Evolutionary conservation across 2,329 filamentous ascomycete species (phyloP).

Genomic region (Ophiosphaerella herpotricha): DNA sequence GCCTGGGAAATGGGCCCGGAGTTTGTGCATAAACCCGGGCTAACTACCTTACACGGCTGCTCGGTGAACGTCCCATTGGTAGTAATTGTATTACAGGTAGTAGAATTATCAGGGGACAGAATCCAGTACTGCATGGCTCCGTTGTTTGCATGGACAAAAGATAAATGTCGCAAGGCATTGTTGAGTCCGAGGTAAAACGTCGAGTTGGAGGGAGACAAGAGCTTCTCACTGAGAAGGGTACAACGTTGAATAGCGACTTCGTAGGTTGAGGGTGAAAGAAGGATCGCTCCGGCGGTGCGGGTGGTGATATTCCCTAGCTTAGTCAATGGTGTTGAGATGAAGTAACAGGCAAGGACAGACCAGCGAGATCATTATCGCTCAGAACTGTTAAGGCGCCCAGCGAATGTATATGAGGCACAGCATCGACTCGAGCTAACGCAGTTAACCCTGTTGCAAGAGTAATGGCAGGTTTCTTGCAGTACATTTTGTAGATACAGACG

Average conservation of each 20-base stretch:
- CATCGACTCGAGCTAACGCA: too few relatives aligned
- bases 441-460: too few relatives aligned
- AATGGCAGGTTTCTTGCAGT: too few relatives aligned
- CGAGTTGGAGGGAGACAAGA: neutral
- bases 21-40: neutral
- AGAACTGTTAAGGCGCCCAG: too few relatives aligned
- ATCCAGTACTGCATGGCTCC: neutral
- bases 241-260: neutral
- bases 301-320: neutral
- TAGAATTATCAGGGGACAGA: neutral
- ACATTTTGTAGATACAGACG: too few relatives aligned
- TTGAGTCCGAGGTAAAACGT: neutral
- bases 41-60: neutral
- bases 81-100: neutral
- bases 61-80: neutral
- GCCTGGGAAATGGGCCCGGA: neutral
- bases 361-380: too few relatives aligned
- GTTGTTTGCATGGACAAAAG: neutral
- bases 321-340: too few relatives aligned
- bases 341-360: too few relatives aligned
- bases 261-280: neutral
- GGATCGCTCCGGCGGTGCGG: neutral
- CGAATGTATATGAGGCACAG: too few relatives aligned
- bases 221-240: neutral
- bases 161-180: neutral